phyloP scores from a whole-genome alignment of 805 yeast genomes.

The Barnettozyma vustinii region DNA sequence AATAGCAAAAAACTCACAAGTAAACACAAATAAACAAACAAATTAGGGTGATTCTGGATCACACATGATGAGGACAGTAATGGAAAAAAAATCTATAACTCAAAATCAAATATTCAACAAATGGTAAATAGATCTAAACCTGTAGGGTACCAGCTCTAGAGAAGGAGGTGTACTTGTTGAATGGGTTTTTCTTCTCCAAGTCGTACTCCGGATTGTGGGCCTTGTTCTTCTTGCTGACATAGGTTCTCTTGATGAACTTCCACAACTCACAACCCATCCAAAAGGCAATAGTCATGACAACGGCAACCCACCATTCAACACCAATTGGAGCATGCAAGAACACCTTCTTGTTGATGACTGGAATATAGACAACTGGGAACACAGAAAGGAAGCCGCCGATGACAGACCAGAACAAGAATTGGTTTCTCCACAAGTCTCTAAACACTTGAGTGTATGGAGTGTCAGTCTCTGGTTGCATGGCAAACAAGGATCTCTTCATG shows the following conservation, averaged over 20 bases:
- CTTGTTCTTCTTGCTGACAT: slow-evolving; percentile 33
- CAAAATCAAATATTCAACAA: not conserved
- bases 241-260: slow-evolving; percentile 60
- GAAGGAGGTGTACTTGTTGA: slow-evolving; percentile 54
- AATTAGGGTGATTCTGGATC: no score
- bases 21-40: no score
- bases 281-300: slow-evolving; percentile 54
- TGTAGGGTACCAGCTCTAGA: slow-evolving; percentile 45
- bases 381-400: slow-evolving; percentile 62
- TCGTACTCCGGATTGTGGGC: slow-evolving; percentile 59
- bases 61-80: not conserved
- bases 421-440: slow-evolving; percentile 65
- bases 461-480: slow-evolving; percentile 61
- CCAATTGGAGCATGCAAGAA: slow-evolving; percentile 68
- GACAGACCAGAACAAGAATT: slow-evolving; percentile 79
- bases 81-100: not conserved
- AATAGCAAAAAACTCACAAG: no score
- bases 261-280: slow-evolving; percentile 58
- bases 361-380: slow-evolving; percentile 81
- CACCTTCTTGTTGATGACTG: slow-evolving; percentile 76
- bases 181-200: slow-evolving; percentile 57
- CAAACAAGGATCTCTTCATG: slow-evolving; percentile 61
- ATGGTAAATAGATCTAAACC: slow-evolving; percentile 1
- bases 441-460: slow-evolving; percentile 56
- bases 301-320: slow-evolving; percentile 76